Percentiles rank a stretch among this genome's conserved stretches.
Evolutionary conservation across 2,329 filamentous ascomycete species (phyloP).

Genomic region (Claviceps digitariae): DNA sequence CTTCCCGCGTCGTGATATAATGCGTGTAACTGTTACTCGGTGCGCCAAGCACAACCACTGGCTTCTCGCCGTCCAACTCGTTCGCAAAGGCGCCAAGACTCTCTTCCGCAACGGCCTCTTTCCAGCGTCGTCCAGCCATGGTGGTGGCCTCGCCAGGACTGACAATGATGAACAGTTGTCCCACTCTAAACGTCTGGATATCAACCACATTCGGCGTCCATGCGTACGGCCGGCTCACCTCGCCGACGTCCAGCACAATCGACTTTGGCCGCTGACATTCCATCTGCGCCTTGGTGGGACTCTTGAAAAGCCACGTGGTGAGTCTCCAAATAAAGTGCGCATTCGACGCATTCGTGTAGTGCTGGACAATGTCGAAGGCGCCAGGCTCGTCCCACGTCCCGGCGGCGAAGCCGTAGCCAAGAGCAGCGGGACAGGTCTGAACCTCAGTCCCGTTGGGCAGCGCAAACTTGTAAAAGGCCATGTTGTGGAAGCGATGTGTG

Average conservation of each 20-base stretch:
- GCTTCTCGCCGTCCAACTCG: constrained; percentile 29
- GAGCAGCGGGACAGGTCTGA: constrained; percentile 67
- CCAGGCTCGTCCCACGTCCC: constrained; percentile 85
- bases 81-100: constrained; percentile 29
- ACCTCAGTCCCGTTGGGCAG: constrained; percentile 59
- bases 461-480: constrained; percentile 58
- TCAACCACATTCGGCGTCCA: constrained; percentile 88
- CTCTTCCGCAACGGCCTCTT: constrained; percentile 47
- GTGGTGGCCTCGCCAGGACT: constrained; percentile 79
- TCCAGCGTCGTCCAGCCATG: constrained; percentile 84
- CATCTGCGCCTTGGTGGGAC: constrained; percentile 54
- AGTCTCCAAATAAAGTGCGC: constrained; percentile 65
- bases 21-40: constrained; percentile 82
- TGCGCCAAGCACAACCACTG: constrained; percentile 67
- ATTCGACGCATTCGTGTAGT: constrained; percentile 54
- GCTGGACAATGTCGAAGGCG: constrained; percentile 80
- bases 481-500: constrained; percentile 70
- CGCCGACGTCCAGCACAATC: constrained; percentile 75
- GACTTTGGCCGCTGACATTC: constrained; percentile 71
- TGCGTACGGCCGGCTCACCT: constrained; percentile 58
- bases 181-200: constrained; percentile 69
- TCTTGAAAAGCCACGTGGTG: constrained; percentile 56
- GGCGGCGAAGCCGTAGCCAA: constrained; percentile 82
- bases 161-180: constrained; percentile 74
- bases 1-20: constrained; percentile 61